These are phyloP conservation scores for Recurvomyces mirabilis DNA, from an alignment of 495 filamentous ascomycete genomes.

Conservation along the genomic window DNA sequence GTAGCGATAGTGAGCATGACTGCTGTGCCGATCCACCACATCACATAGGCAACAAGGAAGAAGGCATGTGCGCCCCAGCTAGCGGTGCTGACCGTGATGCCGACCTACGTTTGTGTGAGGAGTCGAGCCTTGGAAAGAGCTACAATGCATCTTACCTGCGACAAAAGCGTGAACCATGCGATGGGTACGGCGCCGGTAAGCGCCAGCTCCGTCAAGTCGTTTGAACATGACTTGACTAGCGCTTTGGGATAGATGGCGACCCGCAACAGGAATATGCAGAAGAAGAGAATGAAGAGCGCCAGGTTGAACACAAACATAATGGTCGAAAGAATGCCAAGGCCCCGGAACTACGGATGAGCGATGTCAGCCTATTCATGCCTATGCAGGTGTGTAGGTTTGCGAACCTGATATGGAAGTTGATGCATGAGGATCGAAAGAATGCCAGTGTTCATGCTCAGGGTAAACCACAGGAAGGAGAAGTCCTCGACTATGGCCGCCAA, in stretches of 20 bases:
- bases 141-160: background rate
- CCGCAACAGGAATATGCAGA: constrained; percentile 3
- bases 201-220: background rate
- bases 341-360: constrained; percentile 7
- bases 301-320: constrained; percentile 14
- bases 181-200: constrained; percentile 4
- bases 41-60: constrained; percentile 13
- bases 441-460: constrained; percentile 14
- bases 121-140: background rate
- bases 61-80: constrained; percentile 14
- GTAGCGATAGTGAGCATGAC: constrained; percentile 1
- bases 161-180: constrained; percentile 11
- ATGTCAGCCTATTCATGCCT: background rate
- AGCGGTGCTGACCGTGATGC: constrained; percentile 6
- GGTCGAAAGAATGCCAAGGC: constrained; percentile 12
- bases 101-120: constrained; percentile 1
- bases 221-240: background rate
- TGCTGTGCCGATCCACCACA: constrained; percentile 14
- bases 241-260: constrained; percentile 3
- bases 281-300: constrained; percentile 8
- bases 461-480: constrained; percentile 12
- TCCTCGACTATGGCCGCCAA: constrained; percentile 7
- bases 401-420: constrained; percentile 15
- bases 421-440: constrained; percentile 15
- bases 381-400: background rate